phyloP scores from a whole-genome alignment of 164 flowering plant genomes.

The Stephania cephalantha region DNA sequence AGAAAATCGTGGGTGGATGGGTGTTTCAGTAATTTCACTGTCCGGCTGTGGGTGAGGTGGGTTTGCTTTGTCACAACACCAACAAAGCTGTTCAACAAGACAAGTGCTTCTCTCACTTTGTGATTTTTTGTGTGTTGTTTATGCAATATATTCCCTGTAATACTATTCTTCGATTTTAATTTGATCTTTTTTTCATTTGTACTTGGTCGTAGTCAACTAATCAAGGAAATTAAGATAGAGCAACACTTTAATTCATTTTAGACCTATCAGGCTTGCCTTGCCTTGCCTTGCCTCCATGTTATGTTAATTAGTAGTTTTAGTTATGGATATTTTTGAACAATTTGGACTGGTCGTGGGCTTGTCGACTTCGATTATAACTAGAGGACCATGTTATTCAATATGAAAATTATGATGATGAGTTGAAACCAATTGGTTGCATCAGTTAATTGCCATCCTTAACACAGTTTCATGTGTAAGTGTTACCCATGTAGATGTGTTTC shows the following conservation, averaged over 20 bases:
- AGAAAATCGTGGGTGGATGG: not conserved
- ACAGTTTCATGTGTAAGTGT: no score
- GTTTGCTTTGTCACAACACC: conserved; percentile 15
- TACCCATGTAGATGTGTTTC: no score
- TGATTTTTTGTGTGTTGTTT: no score
- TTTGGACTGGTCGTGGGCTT: not conserved
- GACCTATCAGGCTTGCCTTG: no score
- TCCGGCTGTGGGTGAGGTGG: conserved; percentile 8
- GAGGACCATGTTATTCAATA: not conserved
- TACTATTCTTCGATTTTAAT: no score
- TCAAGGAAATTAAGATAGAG: not conserved
- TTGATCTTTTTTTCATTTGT: not conserved
- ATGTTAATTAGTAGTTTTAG: no score
- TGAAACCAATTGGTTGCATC: no score
- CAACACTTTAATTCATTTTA: not conserved
- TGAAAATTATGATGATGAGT: no score
- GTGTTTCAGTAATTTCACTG: conserved; percentile 7
- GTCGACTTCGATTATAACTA: not conserved
- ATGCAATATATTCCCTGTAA: no score
- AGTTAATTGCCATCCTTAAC: no score
- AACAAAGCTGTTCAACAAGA: conserved; percentile 3
- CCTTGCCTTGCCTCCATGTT: no score
- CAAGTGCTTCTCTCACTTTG: no score
- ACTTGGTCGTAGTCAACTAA: not conserved
- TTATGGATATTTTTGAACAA: not conserved